Evolutionary conservation across 441 rosid species (phyloP).

Genomic region (Bocquillonia castaneifolia): DNA sequence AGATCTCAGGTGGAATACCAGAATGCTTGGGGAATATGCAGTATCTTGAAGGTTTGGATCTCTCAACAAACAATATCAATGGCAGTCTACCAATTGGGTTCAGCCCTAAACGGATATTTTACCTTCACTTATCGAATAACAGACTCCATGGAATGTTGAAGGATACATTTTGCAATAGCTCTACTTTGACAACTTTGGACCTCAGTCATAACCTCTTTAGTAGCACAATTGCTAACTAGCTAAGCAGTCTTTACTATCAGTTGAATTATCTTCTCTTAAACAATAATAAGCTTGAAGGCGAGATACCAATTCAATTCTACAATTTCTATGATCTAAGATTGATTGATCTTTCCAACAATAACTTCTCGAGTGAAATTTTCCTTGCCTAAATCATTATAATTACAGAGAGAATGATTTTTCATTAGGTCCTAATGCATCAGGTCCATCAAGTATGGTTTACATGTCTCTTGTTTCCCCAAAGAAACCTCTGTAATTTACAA

Average conservation of each 20-base stretch:
- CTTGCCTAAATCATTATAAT: not conserved
- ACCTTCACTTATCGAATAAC: not conserved
- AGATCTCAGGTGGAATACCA: constrained; percentile 6
- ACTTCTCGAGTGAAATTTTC: not conserved
- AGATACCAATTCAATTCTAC: constrained; percentile 2
- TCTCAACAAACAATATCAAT: constrained; percentile 14
- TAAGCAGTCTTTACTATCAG: not conserved
- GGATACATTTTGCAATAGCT: not conserved
- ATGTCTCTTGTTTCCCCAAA: constrained; percentile 10
- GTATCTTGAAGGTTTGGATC: not conserved
- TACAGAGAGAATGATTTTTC: not conserved
- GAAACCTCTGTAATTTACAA: not conserved
- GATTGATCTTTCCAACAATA: constrained; percentile 11
- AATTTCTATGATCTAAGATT: not conserved
- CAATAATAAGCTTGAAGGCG: constrained; percentile 10
- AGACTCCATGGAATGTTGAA: not conserved
- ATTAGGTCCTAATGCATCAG: constrained; percentile 20
- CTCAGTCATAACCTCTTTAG: not conserved
- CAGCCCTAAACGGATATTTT: fast-evolving
- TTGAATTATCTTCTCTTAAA: constrained; percentile 2
- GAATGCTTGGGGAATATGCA: constrained; percentile 11
- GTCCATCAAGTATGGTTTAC: constrained; percentile 5
- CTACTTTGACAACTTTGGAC: not conserved
- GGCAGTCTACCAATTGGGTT: constrained; percentile 9
- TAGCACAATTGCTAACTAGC: not conserved